Percentiles rank a stretch among this genome's conserved stretches.
Conservation (phyloP, 2,329 filamentous ascomycete genomes). For the Shiraia sp. region DNA sequence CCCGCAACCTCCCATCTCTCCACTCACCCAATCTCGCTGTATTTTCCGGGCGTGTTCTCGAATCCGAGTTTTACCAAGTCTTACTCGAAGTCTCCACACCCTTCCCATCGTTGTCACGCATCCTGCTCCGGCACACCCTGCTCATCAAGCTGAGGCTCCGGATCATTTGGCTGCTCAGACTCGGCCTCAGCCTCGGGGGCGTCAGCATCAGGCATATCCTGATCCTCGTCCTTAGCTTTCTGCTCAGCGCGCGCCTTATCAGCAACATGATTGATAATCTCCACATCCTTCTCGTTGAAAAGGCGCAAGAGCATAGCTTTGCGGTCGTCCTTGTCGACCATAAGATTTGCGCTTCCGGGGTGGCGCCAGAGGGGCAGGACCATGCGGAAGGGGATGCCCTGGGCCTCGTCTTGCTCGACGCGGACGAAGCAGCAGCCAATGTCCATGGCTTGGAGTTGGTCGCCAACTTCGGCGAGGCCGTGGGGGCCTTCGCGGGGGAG, state of each 20-base stretch:
- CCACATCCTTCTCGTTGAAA: slow-evolving; percentile 84
- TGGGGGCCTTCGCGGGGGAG: slow-evolving; percentile 75
- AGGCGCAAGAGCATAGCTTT: slow-evolving; percentile 87
- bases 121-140: too few relatives aligned
- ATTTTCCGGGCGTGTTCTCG: too few relatives aligned
- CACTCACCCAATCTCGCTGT: too few relatives aligned
- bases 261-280: slow-evolving; percentile 58
- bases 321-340: slow-evolving; percentile 97
- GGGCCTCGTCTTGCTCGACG: slow-evolving; percentile 72
- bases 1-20: too few relatives aligned
- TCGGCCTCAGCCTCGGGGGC: too few relatives aligned
- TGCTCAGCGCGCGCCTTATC: slow-evolving; percentile 37
- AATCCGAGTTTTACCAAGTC: too few relatives aligned
- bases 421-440: slow-evolving; percentile 90
- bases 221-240: slow-evolving; percentile 16
- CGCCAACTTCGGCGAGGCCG: slow-evolving; percentile 83
- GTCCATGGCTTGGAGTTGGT: slow-evolving; percentile 75
- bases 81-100: too few relatives aligned
- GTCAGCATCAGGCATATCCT: slow-evolving; percentile 14
- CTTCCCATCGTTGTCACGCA: too few relatives aligned
- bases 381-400: slow-evolving; percentile 74
- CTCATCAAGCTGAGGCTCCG: too few relatives aligned
- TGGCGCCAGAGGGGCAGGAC: slow-evolving; percentile 94
- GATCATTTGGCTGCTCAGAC: too few relatives aligned
- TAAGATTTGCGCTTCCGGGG: slow-evolving; percentile 87